These are phyloP conservation scores for Quillaja saponaria DNA, from an alignment of 306 rosid species.

Conservation along the genomic window DNA sequence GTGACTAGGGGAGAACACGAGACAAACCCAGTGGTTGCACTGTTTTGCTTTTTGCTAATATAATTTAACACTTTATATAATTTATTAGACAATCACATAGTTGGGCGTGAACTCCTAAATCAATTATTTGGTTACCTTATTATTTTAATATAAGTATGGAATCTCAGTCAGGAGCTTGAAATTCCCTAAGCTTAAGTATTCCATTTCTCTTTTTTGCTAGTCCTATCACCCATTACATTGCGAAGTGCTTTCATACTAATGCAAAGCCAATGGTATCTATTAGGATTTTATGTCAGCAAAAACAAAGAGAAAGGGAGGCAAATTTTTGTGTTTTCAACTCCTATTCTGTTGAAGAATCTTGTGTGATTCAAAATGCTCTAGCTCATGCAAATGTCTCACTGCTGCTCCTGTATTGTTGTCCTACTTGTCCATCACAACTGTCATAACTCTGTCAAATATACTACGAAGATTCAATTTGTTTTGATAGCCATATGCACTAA, in stretches of 20 bases:
- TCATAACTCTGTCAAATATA: slow-evolving; percentile 46
- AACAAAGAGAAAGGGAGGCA: slow-evolving; percentile 32
- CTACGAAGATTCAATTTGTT: slow-evolving; percentile 34
- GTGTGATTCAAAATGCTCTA: slow-evolving; percentile 33
- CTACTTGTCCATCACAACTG: slow-evolving; percentile 43
- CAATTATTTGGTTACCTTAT: slow-evolving; percentile 6
- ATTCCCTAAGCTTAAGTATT: too few species aligned
- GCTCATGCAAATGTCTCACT: slow-evolving; percentile 38
- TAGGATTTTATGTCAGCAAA: slow-evolving; percentile 16
- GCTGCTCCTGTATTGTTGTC: slow-evolving; percentile 41
- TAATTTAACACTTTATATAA: slow-evolving; percentile 22
- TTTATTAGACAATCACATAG: slow-evolving; percentile 31
- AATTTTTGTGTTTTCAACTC: slow-evolving; percentile 13
- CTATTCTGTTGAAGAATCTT: slow-evolving; percentile 39
- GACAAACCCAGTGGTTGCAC: slow-evolving; percentile 59
- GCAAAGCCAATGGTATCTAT: slow-evolving; percentile 39
- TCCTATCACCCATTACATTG: slow-evolving; percentile 30
- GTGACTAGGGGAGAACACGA: slow-evolving; percentile 64
- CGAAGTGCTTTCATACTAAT: slow-evolving; percentile 27
- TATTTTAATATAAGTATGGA: slow-evolving; percentile 37
- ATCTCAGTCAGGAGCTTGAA: slow-evolving; percentile 62
- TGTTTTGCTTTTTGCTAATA: slow-evolving; percentile 46
- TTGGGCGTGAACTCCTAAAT: slow-evolving; percentile 28
- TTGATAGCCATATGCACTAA: slow-evolving; percentile 39
- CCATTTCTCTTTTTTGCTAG: slow-evolving; percentile 17